Evolutionary conservation across 2,329 filamentous ascomycete species (phyloP).

Genomic region (Neofusicoccum parvum): DNA sequence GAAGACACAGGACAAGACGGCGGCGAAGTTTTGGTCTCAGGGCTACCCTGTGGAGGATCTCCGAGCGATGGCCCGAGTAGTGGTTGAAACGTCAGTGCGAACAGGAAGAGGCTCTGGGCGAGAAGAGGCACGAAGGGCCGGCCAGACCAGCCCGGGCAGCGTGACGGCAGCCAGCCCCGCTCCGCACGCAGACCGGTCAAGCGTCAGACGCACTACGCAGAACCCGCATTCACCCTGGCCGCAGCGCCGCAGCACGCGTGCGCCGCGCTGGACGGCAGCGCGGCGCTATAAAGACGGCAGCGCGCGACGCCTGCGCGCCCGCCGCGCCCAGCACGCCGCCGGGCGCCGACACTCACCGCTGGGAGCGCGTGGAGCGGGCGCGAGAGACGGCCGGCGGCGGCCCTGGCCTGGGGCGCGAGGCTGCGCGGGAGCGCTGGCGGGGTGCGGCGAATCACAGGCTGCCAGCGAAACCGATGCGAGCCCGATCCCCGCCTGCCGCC

Average conservation of each 20-base stretch:
- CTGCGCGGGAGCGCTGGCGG: neutral
- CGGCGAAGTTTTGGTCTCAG: neutral
- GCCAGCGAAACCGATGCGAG: neutral
- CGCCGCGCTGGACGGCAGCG: too few relatives aligned
- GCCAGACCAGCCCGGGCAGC: too few relatives aligned
- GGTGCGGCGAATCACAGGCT: neutral
- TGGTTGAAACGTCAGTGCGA: conserved; percentile 18
- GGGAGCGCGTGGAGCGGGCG: too few relatives aligned
- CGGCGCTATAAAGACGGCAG: neutral
- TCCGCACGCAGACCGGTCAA: too few relatives aligned
- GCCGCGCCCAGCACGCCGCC: neutral
- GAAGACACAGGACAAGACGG: neutral
- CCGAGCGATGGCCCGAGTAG: conserved; percentile 19
- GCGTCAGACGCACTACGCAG: too few relatives aligned
- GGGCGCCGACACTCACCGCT: conserved; percentile 1
- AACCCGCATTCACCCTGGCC: too few relatives aligned
- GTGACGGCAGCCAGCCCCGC: too few relatives aligned
- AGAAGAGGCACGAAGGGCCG: neutral
- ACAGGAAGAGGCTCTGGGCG: conserved; percentile 10
- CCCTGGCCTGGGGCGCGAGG: neutral
- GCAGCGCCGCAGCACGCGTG: too few relatives aligned
- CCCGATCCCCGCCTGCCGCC: neutral
- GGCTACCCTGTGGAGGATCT: conserved; percentile 22
- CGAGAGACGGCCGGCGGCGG: too few relatives aligned
- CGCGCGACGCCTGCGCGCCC: neutral